Conservation (phyloP, 495 filamentous ascomycete genomes). For the Penicillium argentinense region DNA sequence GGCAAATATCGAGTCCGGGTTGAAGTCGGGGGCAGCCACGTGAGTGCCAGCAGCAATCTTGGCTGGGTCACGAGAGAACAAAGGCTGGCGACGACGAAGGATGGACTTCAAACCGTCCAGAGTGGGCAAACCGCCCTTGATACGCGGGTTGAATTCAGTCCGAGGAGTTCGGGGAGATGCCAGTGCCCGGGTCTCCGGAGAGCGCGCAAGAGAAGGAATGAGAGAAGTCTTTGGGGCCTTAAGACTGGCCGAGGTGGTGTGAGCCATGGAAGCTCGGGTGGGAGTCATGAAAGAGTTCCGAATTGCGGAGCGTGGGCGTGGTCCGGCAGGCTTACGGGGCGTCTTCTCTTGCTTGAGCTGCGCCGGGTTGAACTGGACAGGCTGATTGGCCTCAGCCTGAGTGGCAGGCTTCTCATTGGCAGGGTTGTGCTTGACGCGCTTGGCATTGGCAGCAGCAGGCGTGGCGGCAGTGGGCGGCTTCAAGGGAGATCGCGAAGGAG, state of each 20-base stretch:
- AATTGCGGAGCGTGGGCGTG: conserved; percentile 34
- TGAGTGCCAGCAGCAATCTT: conserved; percentile 65
- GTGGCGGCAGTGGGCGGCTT: conserved; percentile 33
- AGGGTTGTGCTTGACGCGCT: conserved; percentile 55
- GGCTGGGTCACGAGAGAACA: conserved; percentile 59
- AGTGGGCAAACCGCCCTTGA: conserved; percentile 44
- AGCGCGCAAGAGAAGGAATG: conserved; percentile 54
- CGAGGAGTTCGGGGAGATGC: conserved; percentile 46
- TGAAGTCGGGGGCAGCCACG: conserved; percentile 47
- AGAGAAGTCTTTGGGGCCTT: conserved; percentile 56
- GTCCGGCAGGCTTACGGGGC: conserved; percentile 37
- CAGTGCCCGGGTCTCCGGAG: conserved; percentile 44
- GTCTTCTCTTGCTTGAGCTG: conserved; percentile 41
- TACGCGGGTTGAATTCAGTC: conserved; percentile 47
- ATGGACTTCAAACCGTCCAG: conserved; percentile 58
- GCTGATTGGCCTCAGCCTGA: conserved; percentile 5
- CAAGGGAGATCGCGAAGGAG: conserved; percentile 37
- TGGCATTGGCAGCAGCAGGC: conserved; percentile 38
- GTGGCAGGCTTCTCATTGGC: not conserved
- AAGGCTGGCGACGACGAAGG: conserved; percentile 57
- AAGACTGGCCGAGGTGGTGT: conserved; percentile 50
- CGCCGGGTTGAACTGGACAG: no score
- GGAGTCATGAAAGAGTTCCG: conserved; percentile 67
- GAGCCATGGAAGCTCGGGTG: conserved; percentile 74
- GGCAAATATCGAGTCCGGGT: conserved; percentile 45